Evolutionary conservation across 768 basidiomycete genomes (phyloP), one percentile per base, ranked within the genome.

Genomic region (Coprinopsis strossmayeri): DNA sequence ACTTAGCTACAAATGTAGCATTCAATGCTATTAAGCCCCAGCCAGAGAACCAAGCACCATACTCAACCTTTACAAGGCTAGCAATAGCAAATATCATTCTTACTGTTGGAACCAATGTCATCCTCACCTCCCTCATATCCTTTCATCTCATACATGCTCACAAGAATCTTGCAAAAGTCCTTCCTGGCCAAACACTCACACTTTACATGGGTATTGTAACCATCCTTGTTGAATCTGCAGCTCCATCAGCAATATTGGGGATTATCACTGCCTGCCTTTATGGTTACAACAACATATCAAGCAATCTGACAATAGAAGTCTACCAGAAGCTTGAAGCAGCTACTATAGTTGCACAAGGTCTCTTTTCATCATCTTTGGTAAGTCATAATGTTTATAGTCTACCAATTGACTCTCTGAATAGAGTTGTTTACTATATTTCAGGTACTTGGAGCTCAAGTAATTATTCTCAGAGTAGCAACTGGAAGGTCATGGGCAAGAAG

Each of bases 191-290:
- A 17, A 40, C 10, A 23, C 20, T 49, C 5, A 24, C 27, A 1
- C 25, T 49, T 15, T 49, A 49, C 25, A 30, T 24, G n/a, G 48
- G 48, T 15, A 34, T 42, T 15, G 15, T 40, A 4, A 39, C 48
- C 24, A 40, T 49, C 18, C 26, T 49, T 20, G 28, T 49, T 10
- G 48, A 49, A 20, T 49, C 48, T 21, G 48, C 48, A 1, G 25
- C 42, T 25, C 48, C 48, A 15, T 30, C 42, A 15, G 23, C 37
- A 23, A 17, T 49, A 2, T 34, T 49, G 18, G 48, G 48, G n/a
- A 49, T 42, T 5, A 28, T 15, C 17, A 23, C 25, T 24, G 48
- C 48, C 35, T 5, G 9, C 18, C 35, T 38, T 17, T 7, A 5
- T 38, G 35, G 5, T 38, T n/a, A 17, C 18, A 38, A 10, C 18